Evolutionary conservation across 2,329 filamentous ascomycete species (phyloP), one percentile per base, ranked within the genome.

Genomic region (Hortaea werneckii): DNA sequence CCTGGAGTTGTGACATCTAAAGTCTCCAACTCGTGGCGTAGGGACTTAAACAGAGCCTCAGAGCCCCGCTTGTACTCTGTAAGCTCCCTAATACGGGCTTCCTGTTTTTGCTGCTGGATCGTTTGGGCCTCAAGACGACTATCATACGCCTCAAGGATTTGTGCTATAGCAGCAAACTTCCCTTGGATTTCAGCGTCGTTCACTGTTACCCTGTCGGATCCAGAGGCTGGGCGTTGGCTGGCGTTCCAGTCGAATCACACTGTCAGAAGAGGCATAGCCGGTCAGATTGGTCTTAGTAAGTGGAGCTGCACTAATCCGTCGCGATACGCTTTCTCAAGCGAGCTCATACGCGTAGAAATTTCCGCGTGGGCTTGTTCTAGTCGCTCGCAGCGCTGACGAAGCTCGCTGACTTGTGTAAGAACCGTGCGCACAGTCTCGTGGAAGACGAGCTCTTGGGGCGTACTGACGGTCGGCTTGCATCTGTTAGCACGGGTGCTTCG

Each of bases 381-480:
- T 5, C 32, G 29, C 8, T 45, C 42, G 26, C 46, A 48, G 26
- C 46, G 46, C 26, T 12, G 9, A n/a, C 46, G 42, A 10, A 48
- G 32, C 42, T 48, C 42, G 6, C 32, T 29, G 32, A 48, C 32
- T 28, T 48, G 42, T 6, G 20, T 28, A 26, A 48, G 26, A n/a
- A 48, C 29, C 26, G 32, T 12, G 2, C 11, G 26, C n/a, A 48
- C 34, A 29, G 30, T 48, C 43, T 48, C 46, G 26, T 48, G 46
- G 2, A 48, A n/a, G 39, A 48, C 40, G 12, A 48, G 46, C 26
- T 48, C 42, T 10, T 37, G 38, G 3, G 46, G 42, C 10, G 32
- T 10, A 35, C 9, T 12, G n/a, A 10, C 9, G 32, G 9, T 12
- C 9, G 9, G 32, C 32, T 35, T 9, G 32, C 32, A 35, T 10